Conservation (phyloP, 805 yeast genomes). For the Candida anglica region DNA sequence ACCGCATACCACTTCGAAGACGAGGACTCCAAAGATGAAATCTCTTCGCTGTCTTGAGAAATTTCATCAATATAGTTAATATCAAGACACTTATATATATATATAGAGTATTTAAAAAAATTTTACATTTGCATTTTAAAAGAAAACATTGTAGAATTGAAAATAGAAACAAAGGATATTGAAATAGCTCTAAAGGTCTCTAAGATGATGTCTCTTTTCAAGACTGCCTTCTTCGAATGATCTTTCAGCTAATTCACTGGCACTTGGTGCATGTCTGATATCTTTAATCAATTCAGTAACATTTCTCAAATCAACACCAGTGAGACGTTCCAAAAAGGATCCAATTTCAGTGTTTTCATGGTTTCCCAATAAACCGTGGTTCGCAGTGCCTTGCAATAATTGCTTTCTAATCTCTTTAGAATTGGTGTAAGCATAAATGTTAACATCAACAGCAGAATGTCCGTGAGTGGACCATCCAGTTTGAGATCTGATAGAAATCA, state of each 20-base stretch:
- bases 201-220: too few relatives aligned
- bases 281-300: constrained; percentile 49
- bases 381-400: constrained; percentile 23
- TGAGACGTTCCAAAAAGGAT: constrained; percentile 55
- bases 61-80: not conserved
- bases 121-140: too few relatives aligned
- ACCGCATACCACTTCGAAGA: constrained; percentile 8
- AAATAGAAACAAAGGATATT: too few relatives aligned
- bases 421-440: constrained; percentile 78
- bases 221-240: not conserved
- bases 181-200: too few relatives aligned
- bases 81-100: not conserved
- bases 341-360: constrained; percentile 89
- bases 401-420: constrained; percentile 39
- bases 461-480: constrained; percentile 98
- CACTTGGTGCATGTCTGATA: constrained; percentile 44
- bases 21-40: not conserved
- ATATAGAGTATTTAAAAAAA: not conserved
- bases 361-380: constrained; percentile 62
- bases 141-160: too few relatives aligned
- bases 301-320: constrained; percentile 43
- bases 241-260: too few relatives aligned
- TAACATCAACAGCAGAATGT: constrained; percentile 93
- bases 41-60: not conserved
- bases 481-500: constrained; percentile 78